These are phyloP conservation scores for Rhizopogon vulgaris DNA, from an alignment of 768 basidiomycete genomes.

Conservation along the genomic window DNA sequence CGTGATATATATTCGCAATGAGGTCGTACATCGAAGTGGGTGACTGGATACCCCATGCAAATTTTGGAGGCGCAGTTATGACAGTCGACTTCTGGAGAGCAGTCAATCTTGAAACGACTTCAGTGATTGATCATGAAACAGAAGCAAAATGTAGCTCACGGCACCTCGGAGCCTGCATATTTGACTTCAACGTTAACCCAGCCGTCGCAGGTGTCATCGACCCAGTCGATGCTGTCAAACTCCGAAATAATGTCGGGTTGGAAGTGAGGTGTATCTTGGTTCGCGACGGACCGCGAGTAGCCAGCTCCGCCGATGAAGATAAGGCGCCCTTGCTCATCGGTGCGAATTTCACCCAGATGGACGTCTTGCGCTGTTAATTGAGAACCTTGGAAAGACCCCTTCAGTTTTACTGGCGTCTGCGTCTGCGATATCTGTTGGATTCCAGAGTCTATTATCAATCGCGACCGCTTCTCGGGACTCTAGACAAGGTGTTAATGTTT, in stretches of 20 bases:
- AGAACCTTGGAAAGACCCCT: neutral
- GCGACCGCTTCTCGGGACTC: neutral
- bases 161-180: neutral
- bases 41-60: conserved; percentile 21
- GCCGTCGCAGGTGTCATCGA: conserved; percentile 29
- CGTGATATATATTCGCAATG: conserved; percentile 24
- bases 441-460: neutral
- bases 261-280: conserved; percentile 5
- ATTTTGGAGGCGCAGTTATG: conserved; percentile 24
- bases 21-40: conserved; percentile 27
- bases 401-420: neutral
- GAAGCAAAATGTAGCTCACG: neutral
- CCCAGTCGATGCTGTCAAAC: conserved; percentile 29
- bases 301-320: conserved; percentile 27
- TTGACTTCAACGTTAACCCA: conserved; percentile 20
- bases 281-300: conserved; percentile 11
- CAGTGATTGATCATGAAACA: neutral
- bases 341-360: conserved; percentile 1
- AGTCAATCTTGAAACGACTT: neutral
- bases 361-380: neutral
- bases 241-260: conserved; percentile 20
- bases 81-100: conserved; percentile 15
- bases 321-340: conserved; percentile 17
- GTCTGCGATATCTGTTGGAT: neutral
- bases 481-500: neutral